These are phyloP conservation scores for Penicillium sp. DNA, from an alignment of 2,329 filamentous ascomycete species.

Conservation along the genomic window DNA sequence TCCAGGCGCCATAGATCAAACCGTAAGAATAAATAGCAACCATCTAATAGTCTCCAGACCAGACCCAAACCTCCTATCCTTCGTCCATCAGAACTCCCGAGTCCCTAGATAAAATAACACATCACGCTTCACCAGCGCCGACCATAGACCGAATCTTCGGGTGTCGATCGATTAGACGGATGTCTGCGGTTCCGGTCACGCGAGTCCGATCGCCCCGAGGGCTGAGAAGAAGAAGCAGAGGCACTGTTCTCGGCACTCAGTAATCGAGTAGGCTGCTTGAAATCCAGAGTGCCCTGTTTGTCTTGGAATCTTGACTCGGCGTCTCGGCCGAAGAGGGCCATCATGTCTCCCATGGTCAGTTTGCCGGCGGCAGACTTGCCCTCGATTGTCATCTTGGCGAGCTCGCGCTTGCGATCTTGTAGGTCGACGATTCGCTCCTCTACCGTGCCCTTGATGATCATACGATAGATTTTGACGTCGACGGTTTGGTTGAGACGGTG, in stretches of 20 bases:
- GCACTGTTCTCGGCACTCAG: slow-evolving; percentile 25
- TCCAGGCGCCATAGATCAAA: background rate
- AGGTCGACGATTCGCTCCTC: slow-evolving; percentile 93
- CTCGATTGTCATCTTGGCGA: slow-evolving; percentile 90
- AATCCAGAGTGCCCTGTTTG: slow-evolving; percentile 39
- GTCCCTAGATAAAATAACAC: background rate
- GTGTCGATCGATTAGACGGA: slow-evolving; percentile 20
- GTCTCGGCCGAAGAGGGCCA: slow-evolving; percentile 78
- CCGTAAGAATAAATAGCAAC: background rate
- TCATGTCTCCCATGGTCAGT: slow-evolving; percentile 85
- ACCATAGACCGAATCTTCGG: slow-evolving; percentile 42
- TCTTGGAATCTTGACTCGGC: slow-evolving; percentile 47
- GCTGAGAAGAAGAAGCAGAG: slow-evolving; percentile 1
- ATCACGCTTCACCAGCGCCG: slow-evolving; percentile 33
- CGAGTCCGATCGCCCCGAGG: slow-evolving; percentile 9
- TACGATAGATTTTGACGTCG: slow-evolving; percentile 90
- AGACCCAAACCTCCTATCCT: background rate
- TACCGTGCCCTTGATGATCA: slow-evolving; percentile 79
- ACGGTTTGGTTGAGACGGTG: slow-evolving; percentile 96
- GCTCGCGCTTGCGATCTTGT: slow-evolving; percentile 85
- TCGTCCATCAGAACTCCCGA: background rate
- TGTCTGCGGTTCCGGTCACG: slow-evolving; percentile 17
- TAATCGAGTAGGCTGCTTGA: slow-evolving; percentile 31
- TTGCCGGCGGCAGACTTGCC: slow-evolving; percentile 70
- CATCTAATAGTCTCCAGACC: background rate